Evolutionary conservation across 495 filamentous ascomycete species (phyloP), one percentile per base, ranked within the genome.

Genomic region (Echria macrotheca): DNA sequence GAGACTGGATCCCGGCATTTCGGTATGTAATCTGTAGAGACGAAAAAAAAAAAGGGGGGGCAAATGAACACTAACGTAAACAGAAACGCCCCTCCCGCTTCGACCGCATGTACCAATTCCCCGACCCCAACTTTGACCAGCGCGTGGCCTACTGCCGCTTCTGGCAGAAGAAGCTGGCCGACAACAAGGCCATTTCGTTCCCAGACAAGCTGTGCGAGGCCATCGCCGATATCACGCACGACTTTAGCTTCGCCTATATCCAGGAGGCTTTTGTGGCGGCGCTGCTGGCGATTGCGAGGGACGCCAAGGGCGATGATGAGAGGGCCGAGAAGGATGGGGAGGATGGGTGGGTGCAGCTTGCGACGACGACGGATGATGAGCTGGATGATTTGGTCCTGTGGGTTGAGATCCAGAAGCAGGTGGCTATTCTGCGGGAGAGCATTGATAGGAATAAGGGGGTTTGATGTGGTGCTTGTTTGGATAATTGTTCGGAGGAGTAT

Each of bases 231-330:
- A 76, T 81, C 44, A 85, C 80, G 0, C 66, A 72, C 11, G 73
- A 69, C 10, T 84, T 85, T 55, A 79, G 73, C 60, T 85, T 84
- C 54, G 82, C 82, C 0, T 84, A 84, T 45, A 66, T 85, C 55
- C 76, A 85, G 56, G 82, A 85, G 54, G 77, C 74, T 0, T 84
- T 85, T 40, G 75, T 85, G 1, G 75, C 79, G 4, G 73, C 78
- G 1, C 55, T 84, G 33, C 58, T 84, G 35, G 65, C 69, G 9
- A 76, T 84, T 25, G 75, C 70, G 0, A 56, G 65, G 10, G 50
- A 38, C 4, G 47, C 31, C 17, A 33, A 21, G 14, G 17, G 22
- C 8, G 52, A 50, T n/a, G 44, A 12, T 5, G 24, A 42, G 14
- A 40, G 36, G 2, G 24, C 14, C 1, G 60, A n/a, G n/a, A n/a